These are phyloP conservation scores for Tillandsia fasciculata DNA, from an alignment of 176 grass and related monocot species.

Conservation along the genomic window DNA sequence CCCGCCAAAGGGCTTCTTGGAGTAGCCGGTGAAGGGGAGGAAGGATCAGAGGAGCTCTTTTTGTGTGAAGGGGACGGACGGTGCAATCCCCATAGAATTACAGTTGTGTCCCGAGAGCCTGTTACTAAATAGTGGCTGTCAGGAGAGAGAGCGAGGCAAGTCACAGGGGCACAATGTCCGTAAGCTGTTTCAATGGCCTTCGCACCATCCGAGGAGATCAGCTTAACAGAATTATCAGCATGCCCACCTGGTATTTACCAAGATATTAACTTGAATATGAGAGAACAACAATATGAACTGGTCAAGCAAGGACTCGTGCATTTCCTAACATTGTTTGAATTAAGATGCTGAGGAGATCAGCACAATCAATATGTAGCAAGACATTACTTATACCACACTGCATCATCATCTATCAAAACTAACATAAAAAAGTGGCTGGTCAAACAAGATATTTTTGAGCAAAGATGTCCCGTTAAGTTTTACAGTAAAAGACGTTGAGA, in stretches of 20 bases:
- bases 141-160: constrained; percentile 69
- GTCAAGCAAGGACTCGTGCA: no score
- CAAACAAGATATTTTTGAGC: background rate
- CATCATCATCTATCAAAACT: background rate
- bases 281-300: background rate
- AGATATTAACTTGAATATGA: constrained; percentile 16
- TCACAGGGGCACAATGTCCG: constrained; percentile 85
- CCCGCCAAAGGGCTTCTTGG: constrained; percentile 51
- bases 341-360: background rate
- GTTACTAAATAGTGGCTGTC: constrained; percentile 87
- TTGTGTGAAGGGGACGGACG: constrained; percentile 40
- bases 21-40: constrained; percentile 39
- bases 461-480: background rate
- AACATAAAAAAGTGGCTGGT: background rate
- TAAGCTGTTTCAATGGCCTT: constrained; percentile 80
- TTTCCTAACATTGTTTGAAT: no score
- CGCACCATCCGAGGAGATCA: constrained; percentile 73
- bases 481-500: constrained; percentile 17
- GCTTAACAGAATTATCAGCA: constrained; percentile 84
- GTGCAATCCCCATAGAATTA: constrained; percentile 87
- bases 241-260: constrained; percentile 68
- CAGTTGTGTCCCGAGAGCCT: constrained; percentile 80
- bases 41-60: constrained; percentile 55
- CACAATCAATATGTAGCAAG: background rate
- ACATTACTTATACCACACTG: background rate